Percentiles rank a stretch among this genome's conserved stretches.
phyloP scores from a whole-genome alignment of 2,329 filamentous ascomycete species.

The Pestalotiopsis sp. region DNA sequence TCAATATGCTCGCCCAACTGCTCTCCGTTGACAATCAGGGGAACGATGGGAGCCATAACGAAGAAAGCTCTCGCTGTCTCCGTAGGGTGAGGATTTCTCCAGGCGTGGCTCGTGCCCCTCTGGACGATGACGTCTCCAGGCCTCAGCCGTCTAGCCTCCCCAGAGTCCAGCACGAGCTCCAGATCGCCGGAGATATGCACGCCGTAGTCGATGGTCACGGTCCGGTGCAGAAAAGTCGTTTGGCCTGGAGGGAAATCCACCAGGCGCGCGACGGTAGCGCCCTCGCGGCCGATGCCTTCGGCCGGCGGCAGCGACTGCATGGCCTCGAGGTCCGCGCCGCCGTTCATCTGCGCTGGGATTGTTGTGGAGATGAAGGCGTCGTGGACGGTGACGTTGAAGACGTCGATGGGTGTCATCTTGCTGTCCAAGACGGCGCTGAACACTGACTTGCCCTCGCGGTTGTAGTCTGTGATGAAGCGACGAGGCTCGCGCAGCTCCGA shows the following conservation, averaged over 20 bases:
- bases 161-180: slow-evolving; percentile 16
- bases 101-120: not conserved
- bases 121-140: slow-evolving; percentile 7
- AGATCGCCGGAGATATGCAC: slow-evolving; percentile 17
- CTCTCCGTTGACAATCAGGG: not conserved
- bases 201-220: slow-evolving; percentile 18
- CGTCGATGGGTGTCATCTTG: not conserved
- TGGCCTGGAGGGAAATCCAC: slow-evolving; percentile 14
- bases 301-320: not conserved
- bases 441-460: not conserved
- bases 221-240: slow-evolving; percentile 17
- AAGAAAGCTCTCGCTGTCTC: not conserved
- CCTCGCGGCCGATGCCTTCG: not conserved
- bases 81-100: not conserved
- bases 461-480: not conserved
- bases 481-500: not conserved
- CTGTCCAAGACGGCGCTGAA: not conserved
- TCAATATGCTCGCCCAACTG: not conserved
- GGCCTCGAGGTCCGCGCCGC: not conserved
- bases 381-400: not conserved
- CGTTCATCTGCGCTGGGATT: not conserved
- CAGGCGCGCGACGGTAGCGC: slow-evolving; percentile 9
- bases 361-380: not conserved
- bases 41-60: not conserved
- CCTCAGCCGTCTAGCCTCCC: slow-evolving; percentile 14